A percentile compares a stretch with the other conserved stretches of the same genome.
Evolutionary conservation across 1,139 yeast species (phyloP).

Genomic region (Trichomonascaceae sp.): DNA sequence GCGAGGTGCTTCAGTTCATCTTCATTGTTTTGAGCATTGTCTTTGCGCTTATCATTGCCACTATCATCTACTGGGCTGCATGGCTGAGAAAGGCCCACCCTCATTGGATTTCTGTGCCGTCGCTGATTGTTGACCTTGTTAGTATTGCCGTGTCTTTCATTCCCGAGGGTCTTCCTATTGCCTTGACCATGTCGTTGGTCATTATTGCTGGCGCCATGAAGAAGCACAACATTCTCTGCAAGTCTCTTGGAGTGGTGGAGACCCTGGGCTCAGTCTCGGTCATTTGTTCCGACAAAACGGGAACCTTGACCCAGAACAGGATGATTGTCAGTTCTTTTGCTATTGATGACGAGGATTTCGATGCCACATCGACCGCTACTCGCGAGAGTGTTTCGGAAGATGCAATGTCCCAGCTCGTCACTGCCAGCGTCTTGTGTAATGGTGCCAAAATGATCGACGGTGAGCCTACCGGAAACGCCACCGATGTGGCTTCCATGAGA

Average conservation of each 20-base stretch:
- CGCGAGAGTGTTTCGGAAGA: conserved; percentile 6
- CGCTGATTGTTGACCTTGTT: conserved; percentile 26
- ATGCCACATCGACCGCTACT: conserved; percentile 12
- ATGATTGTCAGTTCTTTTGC: conserved; percentile 37
- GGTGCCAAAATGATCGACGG: conserved; percentile 27
- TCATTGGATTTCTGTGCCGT: conserved; percentile 32
- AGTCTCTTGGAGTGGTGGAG: conserved; percentile 61
- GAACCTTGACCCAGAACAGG: conserved; percentile 39
- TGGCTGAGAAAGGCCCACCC: conserved; percentile 31
- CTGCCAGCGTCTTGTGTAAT: conserved; percentile 28
- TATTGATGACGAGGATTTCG: conserved; percentile 8
- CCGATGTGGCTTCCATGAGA: conserved; percentile 34
- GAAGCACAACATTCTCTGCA: conserved; percentile 32
- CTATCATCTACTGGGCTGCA: conserved; percentile 37
- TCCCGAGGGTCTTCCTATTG: conserved; percentile 44
- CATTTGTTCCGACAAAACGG: conserved; percentile 42
- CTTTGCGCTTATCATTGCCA: conserved; percentile 29
- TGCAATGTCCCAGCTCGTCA: conserved; percentile 8
- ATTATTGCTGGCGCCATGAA: conserved; percentile 39
- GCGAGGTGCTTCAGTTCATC: conserved; percentile 35
- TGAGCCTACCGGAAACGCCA: conserved; percentile 34
- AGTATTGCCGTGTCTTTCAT: conserved; percentile 40
- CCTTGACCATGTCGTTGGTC: conserved; percentile 38
- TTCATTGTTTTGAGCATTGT: conserved; percentile 28
- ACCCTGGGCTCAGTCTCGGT: conserved; percentile 41